phyloP scores from a whole-genome alignment of 306 rosid genomes.

The Benincasa hispida region DNA sequence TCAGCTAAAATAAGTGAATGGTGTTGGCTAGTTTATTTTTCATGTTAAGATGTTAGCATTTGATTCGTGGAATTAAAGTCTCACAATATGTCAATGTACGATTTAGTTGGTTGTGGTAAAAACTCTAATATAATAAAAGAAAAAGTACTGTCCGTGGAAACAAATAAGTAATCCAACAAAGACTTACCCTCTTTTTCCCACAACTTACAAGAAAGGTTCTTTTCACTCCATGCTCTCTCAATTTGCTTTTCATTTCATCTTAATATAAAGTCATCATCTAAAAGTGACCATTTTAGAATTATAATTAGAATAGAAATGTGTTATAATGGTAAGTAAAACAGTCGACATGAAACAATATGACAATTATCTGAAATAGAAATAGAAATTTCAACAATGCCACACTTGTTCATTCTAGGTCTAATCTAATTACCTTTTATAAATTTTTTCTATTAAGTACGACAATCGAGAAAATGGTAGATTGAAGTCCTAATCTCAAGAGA shows the following conservation, averaged over 20 bases:
- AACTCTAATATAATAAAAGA: background rate
- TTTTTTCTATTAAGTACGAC: too few species aligned
- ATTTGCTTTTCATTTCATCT: background rate
- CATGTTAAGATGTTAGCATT: background rate
- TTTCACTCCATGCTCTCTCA: background rate
- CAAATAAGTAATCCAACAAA: background rate
- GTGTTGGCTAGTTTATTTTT: background rate
- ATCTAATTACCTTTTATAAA: too few species aligned
- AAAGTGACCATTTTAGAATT: background rate
- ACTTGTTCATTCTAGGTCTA: too few species aligned
- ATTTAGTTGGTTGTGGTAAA: background rate
- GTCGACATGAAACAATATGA: too few species aligned
- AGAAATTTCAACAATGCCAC: too few species aligned
- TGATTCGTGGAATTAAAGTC: background rate
- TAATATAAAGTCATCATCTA: background rate
- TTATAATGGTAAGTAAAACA: too few species aligned
- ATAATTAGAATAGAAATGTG: too few species aligned
- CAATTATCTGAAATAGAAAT: too few species aligned
- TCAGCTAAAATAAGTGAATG: background rate
- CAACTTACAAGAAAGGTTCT: background rate
- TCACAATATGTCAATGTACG: background rate
- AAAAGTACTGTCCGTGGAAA: background rate
- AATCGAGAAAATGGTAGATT: too few species aligned
- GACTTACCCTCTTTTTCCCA: background rate
- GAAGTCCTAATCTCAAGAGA: too few species aligned